Evolutionary conservation across 495 filamentous ascomycete genomes (phyloP), one percentile per base, ranked within the genome.

Genomic region (Xylaria grammica): DNA sequence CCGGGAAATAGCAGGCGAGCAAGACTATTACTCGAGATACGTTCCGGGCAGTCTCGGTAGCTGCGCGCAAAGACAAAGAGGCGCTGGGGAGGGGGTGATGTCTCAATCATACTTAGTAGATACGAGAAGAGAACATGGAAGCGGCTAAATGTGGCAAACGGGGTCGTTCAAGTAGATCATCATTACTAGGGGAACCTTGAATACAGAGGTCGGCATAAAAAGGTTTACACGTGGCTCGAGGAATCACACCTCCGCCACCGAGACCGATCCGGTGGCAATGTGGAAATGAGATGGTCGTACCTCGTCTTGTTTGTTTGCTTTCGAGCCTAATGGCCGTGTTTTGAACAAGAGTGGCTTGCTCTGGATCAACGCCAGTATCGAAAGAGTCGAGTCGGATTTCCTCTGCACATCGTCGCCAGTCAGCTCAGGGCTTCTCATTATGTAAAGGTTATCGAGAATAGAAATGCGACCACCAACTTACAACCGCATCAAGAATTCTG

Each of bases 281-380:
- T 57, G 62, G 52, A 64, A 64, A 64, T 64, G 62, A 64, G 44
- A 64, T 51, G 62, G 53, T 64, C 62, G 52, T 64, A 64, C 62
- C 62, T 64, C 26, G 45, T 10, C 49, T 36, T 36, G 4, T 11
- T 5, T 11, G 32, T 36, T 11, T 36, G n/a, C n/a, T 55, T 54
- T 11, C 8, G 36, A 24, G 60, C 55, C 51, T 55, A 32, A 56
- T 51, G 30, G 53, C 26, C 24, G 27, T 34, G 52, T 51, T 40
- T 26, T 44, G 22, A 38, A 48, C 34, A 64, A 29, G 30, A 56
- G 32, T 48, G 40, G 13, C 38, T 42, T 24, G 32, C 44, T 54
- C 24, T 45, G 24, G 53, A 52, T 48, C 30, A 46, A 63, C 38
- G 55, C 60, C 60, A 46, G 40, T 17, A 42, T 17, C 46, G 38